These are phyloP conservation scores for Geosiphon pyriformis DNA, from an alignment of 192 early-diverging fungal genomes.

Conservation along the genomic window DNA sequence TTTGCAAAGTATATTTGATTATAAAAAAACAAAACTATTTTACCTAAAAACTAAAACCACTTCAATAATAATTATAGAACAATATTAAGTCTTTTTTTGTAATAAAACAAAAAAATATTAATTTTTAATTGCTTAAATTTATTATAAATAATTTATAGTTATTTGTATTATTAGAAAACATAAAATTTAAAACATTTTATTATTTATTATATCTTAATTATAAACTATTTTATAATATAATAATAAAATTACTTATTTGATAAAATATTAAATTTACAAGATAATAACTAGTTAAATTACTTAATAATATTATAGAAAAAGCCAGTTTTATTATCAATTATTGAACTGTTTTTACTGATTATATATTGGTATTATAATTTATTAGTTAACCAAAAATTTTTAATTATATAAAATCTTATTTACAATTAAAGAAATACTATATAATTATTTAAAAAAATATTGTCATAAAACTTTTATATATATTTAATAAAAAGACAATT, in stretches of 20 bases:
- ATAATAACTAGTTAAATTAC: background rate
- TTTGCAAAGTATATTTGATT: no score
- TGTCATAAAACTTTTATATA: background rate
- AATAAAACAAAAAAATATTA: background rate
- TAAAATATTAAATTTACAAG: background rate
- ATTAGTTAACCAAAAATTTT: background rate
- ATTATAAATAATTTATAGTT: background rate
- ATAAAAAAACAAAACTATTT: no score
- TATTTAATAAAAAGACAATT: background rate
- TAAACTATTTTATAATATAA: background rate
- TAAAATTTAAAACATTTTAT: background rate
- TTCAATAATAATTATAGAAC: no score
- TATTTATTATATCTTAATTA: background rate
- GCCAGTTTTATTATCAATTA: background rate
- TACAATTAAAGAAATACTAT: background rate
- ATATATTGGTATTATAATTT: background rate
- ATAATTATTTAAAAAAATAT: background rate
- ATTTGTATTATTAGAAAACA: background rate
- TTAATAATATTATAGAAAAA: background rate
- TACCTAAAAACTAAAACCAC: no score
- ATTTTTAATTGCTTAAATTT: background rate
- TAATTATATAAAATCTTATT: background rate
- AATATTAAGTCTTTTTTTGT: background rate
- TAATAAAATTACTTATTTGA: background rate
- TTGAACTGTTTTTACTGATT: background rate